Percentiles rank a stretch among this genome's conserved stretches.
Evolutionary conservation across 2,329 filamentous ascomycete species (phyloP).

Genomic region (Chlorencoelia australis): DNA sequence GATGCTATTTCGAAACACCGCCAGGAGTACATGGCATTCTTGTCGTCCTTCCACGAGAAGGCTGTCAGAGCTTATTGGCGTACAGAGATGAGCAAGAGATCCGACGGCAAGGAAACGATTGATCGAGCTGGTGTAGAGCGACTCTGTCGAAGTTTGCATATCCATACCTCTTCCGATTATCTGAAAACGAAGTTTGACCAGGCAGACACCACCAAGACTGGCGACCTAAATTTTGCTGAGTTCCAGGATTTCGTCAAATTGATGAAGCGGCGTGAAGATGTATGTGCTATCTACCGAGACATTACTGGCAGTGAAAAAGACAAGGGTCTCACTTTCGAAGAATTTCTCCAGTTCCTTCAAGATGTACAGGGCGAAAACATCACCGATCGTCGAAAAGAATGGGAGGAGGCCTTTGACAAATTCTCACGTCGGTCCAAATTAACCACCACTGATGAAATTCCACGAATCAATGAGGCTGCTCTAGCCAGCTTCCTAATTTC

Average conservation of each 20-base stretch:
- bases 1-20: conserved; percentile 77
- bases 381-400: conserved; percentile 51
- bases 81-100: conserved; percentile 64
- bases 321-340: conserved; percentile 55
- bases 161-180: conserved; percentile 72
- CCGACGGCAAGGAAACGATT: conserved; percentile 56
- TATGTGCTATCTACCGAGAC: conserved; percentile 61
- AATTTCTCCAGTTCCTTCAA: conserved; percentile 69
- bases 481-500: conserved; percentile 73
- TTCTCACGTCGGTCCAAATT: conserved; percentile 51
- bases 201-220: conserved; percentile 55
- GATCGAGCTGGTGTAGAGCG: conserved; percentile 70
- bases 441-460: conserved; percentile 32
- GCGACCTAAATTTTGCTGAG: conserved; percentile 64
- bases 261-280: conserved; percentile 76
- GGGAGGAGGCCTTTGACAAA: conserved; percentile 64
- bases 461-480: conserved; percentile 65
- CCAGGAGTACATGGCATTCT: conserved; percentile 79
- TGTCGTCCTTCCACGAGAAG: conserved; percentile 76
- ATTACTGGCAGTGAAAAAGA: conserved; percentile 49
- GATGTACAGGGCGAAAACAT: conserved; percentile 69
- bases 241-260: conserved; percentile 77
- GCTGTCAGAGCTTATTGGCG: conserved; percentile 80
- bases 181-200: conserved; percentile 64
- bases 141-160: conserved; percentile 82